A percentile compares a stretch with the other conserved stretches of the same genome.
Conservation (phyloP, 495 filamentous ascomycete species). For the Staphylotrichum longicolle region DNA sequence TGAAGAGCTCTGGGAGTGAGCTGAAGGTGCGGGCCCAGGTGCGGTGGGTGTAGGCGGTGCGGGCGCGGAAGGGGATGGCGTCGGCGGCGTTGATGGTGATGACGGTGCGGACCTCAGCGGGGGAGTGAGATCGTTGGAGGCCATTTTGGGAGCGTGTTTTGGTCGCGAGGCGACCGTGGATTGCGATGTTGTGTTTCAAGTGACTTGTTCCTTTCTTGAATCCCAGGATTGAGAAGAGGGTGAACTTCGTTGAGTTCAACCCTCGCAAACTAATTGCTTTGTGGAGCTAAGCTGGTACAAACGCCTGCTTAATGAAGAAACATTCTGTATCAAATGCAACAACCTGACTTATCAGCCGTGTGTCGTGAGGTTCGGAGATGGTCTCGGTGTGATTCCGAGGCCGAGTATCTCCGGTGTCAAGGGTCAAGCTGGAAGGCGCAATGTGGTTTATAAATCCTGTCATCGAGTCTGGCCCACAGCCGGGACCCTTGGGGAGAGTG, state of each 20-base stretch:
- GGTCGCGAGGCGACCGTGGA: background rate
- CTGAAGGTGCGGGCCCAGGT: slow-evolving; percentile 97
- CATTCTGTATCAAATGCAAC: background rate
- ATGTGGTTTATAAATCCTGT: slow-evolving; percentile 14
- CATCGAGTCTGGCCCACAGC: background rate
- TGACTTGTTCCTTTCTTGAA: no score
- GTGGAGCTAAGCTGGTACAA: background rate
- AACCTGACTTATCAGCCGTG: background rate
- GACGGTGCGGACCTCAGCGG: slow-evolving; percentile 24
- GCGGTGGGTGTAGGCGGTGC: slow-evolving; percentile 68
- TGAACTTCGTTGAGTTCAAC: background rate
- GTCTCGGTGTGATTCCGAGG: no score
- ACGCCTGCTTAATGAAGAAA: background rate
- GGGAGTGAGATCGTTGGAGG: slow-evolving; percentile 22
- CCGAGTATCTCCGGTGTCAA: background rate
- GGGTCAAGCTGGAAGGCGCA: background rate
- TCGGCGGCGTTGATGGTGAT: slow-evolving; percentile 29
- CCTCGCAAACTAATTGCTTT: no score
- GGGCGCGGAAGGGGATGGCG: slow-evolving; percentile 71
- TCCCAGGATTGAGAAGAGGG: background rate
- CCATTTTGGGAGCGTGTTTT: slow-evolving; percentile 14
- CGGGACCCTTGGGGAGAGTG: background rate
- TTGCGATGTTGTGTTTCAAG: background rate
- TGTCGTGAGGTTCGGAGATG: no score
- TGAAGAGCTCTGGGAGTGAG: slow-evolving; percentile 82